Conservation (phyloP, 345 rosid species). For the Populus alba region DNA sequence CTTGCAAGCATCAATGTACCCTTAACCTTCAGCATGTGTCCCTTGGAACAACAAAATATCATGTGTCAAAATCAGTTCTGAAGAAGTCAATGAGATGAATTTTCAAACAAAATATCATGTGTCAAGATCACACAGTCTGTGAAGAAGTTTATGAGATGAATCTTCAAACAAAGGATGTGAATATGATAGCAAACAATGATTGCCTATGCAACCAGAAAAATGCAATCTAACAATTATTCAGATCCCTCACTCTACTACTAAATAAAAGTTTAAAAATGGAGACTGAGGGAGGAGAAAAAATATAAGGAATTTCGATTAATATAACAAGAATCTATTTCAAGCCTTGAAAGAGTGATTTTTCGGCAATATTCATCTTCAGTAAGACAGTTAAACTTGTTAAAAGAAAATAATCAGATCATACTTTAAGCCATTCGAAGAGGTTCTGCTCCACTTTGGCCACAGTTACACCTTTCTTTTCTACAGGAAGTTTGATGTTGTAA, state of each 20-base stretch:
- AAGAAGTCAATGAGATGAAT: too few species aligned
- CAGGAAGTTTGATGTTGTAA: conserved; percentile 79
- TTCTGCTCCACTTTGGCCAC: conserved; percentile 92
- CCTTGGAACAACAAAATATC: conserved; percentile 46
- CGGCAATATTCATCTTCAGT: neutral
- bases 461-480: conserved; percentile 80
- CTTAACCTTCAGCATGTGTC: conserved; percentile 86
- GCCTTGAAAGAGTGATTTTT: neutral
- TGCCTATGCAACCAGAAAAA: neutral
- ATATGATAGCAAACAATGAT: neutral
- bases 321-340: neutral
- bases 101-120: conserved; percentile 9
- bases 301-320: neutral
- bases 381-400: neutral
- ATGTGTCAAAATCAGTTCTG: conserved; percentile 28
- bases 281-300: neutral
- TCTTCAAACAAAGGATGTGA: neutral
- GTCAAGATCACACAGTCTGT: conserved; percentile 28
- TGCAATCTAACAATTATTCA: neutral
- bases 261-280: neutral
- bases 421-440: conserved; percentile 97
- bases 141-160: neutral
- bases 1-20: conserved; percentile 93
- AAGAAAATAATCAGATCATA: conserved; percentile 25
- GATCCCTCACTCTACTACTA: neutral